Percentiles rank a stretch among this genome's conserved stretches.
These are phyloP conservation scores for Neonectria magnoliae DNA, from an alignment of 2,329 filamentous ascomycete species.

Conservation along the genomic window DNA sequence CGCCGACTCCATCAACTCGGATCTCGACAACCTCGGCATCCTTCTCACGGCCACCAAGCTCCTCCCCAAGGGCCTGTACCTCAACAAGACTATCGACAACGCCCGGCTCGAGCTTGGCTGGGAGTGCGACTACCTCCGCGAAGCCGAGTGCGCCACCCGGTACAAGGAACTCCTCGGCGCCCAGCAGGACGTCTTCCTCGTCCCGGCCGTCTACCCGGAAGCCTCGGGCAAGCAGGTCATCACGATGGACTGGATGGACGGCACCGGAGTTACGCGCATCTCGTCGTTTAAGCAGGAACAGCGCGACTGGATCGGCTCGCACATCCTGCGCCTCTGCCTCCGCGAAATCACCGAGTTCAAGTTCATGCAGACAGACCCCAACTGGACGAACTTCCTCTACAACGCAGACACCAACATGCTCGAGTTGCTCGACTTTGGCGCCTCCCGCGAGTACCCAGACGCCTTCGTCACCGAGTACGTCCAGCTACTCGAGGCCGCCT, in stretches of 20 bases:
- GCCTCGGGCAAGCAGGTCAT: slow-evolving; percentile 88
- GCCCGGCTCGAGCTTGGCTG: slow-evolving; percentile 90
- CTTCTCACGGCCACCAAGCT: slow-evolving; percentile 90
- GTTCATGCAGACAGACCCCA: slow-evolving; percentile 99
- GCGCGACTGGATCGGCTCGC: slow-evolving; percentile 94
- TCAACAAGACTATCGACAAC: slow-evolving; percentile 97
- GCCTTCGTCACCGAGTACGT: slow-evolving; percentile 85
- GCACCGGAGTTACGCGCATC: slow-evolving; percentile 85
- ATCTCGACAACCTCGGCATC: slow-evolving; percentile 91
- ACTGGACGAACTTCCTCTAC: slow-evolving; percentile 99
- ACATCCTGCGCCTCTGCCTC: slow-evolving; percentile 90
- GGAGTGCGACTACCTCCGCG: slow-evolving; percentile 96
- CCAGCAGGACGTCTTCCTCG: slow-evolving; percentile 77
- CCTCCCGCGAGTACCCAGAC: slow-evolving; percentile 84
- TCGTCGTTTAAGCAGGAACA: slow-evolving; percentile 81
- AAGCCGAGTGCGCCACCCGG: slow-evolving; percentile 81
- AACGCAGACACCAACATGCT: slow-evolving; percentile 77
- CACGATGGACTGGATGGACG: slow-evolving; percentile 92
- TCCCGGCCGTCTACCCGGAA: slow-evolving; percentile 80
- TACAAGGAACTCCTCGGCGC: slow-evolving; percentile 77
- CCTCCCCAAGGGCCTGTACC: slow-evolving; percentile 89
- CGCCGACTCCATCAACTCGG: slow-evolving; percentile 93
- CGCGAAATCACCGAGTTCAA: slow-evolving; percentile 93
- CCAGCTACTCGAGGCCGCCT: slow-evolving; percentile 81
- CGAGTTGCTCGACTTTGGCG: slow-evolving; percentile 95